Evolutionary conservation across 495 filamentous ascomycete species (phyloP), one percentile per base, ranked within the genome.

Genomic region (Hyaloscypha hepaticicola): DNA sequence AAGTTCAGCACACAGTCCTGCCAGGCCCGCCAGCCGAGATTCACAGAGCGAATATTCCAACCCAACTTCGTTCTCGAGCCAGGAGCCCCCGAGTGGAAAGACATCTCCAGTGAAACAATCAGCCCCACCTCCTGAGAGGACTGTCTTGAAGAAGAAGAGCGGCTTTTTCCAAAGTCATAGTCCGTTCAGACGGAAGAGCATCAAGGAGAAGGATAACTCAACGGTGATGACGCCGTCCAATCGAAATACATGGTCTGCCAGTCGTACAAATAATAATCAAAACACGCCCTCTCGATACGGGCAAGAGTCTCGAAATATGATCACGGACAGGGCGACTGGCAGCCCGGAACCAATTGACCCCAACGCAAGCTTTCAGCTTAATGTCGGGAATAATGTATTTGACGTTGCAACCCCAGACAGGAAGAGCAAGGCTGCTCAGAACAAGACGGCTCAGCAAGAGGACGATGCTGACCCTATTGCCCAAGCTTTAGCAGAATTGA

Each of bases 301-400:
- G 27, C 62, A 69, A 48, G 48, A 61, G 7, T 61, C 68, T 53
- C 70, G 74, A 53, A 72, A 65, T 58, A 80, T 73, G 70, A 69
- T 77, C 48, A 66, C 55, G 29, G 68, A 75, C 56, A 61, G 77
- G 33, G 75, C 82, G 38, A 78, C 76, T 63, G 79, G 75, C 28
- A 80, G 89, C 70, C 91, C 93, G 1, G 96, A 99, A 57, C 95
- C 93, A 3, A 92, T 94, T 29, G 94, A 97, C 73, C 93, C 96
- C 34, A 85, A 93, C 41, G 90, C 96, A 52, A 96, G 90, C 75
- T 88, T 97, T 72, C 94, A 96, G 53, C 82, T 99, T n/a, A 97
- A 97, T 73, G 85, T 99, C 21, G 96, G 96, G 8, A 89, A 92
- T 70, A 99, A 98, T 69, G 93, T 98, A 26, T 98, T 99, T 76